A percentile compares a stretch with the other conserved stretches of the same genome.
These are phyloP conservation scores for Zymoseptoria ardabiliae DNA, from an alignment of 2,329 filamentous ascomycete species.

Conservation along the genomic window DNA sequence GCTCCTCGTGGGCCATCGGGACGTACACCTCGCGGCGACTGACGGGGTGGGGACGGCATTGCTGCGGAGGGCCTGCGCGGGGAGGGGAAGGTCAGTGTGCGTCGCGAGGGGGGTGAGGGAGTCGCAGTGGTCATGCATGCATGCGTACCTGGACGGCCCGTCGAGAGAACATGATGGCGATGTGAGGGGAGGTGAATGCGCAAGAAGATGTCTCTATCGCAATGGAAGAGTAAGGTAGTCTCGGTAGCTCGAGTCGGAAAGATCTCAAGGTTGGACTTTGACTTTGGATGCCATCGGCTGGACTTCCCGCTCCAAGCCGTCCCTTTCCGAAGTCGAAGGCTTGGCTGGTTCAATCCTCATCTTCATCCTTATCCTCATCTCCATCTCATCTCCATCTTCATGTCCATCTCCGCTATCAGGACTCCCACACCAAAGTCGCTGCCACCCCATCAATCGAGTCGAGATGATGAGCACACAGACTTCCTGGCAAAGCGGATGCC, in stretches of 20 bases:
- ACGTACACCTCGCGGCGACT: conserved; percentile 50
- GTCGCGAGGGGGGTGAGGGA: no score
- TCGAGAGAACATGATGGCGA: conserved; percentile 20
- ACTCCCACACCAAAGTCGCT: no score
- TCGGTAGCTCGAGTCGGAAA: conserved; percentile 1
- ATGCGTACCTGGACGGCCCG: conserved; percentile 18
- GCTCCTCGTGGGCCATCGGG: conserved; percentile 1
- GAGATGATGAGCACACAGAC: no score
- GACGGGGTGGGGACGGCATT: conserved; percentile 44
- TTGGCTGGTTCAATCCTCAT: no score
- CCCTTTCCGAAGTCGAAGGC: no score
- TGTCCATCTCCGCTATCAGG: no score
- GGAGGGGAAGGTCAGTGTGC: conserved; percentile 3
- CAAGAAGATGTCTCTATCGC: neutral
- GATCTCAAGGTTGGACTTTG: conserved; percentile 2
- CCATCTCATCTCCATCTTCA: no score
- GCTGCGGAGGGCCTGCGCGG: conserved; percentile 47
- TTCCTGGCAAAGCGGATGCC: no score
- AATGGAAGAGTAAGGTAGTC: neutral
- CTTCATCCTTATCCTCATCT: neutral
- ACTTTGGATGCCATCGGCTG: no score
- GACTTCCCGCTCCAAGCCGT: no score
- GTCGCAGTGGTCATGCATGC: conserved; percentile 7
- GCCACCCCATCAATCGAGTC: no score
- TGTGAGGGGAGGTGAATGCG: conserved; percentile 1